phyloP scores from a whole-genome alignment of 2,329 filamentous ascomycete species.

The Diaporthe sp. region DNA sequence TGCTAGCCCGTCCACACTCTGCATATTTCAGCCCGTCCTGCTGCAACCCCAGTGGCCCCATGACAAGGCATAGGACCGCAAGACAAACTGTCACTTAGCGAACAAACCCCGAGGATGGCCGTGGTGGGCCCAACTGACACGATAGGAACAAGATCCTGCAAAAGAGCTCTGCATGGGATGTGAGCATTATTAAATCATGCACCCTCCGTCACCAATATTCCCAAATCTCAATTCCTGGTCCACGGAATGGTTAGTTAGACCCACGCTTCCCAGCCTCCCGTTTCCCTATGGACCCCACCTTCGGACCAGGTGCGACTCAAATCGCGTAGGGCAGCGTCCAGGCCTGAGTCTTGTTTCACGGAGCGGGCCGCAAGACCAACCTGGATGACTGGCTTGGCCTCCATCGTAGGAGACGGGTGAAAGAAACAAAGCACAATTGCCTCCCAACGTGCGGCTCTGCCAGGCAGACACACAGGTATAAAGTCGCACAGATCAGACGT shows the following conservation, averaged over 20 bases:
- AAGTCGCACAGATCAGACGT: conserved; percentile 6
- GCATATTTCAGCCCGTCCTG: neutral
- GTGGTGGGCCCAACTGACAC: neutral
- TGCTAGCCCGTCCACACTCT: neutral
- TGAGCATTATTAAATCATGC: neutral
- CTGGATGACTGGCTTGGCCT: neutral
- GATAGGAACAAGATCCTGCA: neutral
- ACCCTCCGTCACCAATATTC: neutral
- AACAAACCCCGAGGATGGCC: neutral
- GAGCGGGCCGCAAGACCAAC: neutral
- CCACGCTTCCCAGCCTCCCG: neutral
- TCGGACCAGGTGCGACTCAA: neutral
- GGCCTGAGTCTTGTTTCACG: conserved; percentile 1
- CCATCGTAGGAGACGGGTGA: neutral
- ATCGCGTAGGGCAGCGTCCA: neutral
- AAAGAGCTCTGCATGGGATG: neutral
- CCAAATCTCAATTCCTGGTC: neutral
- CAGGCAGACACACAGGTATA: conserved; percentile 2
- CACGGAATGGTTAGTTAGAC: neutral
- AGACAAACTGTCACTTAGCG: neutral
- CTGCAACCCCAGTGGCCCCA: neutral
- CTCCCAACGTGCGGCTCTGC: conserved; percentile 15
- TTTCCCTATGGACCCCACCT: no score
- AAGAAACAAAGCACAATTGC: neutral
- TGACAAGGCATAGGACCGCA: neutral